Conservation (phyloP, 805 yeast genomes). For the Yamadazyma paraphyllophila region DNA sequence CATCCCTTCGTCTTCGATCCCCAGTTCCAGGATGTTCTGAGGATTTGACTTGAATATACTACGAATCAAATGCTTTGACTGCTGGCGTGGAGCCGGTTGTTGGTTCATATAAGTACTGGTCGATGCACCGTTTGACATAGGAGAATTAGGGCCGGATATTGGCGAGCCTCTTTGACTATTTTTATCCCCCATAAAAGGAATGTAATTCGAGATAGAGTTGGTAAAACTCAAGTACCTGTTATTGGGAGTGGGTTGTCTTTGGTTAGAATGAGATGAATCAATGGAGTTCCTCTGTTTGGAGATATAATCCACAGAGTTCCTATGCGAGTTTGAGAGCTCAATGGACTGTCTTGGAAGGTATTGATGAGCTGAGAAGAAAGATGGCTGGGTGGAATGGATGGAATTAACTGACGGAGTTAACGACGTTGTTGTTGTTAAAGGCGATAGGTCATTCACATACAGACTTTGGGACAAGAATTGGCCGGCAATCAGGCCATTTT, state of each 20-base stretch:
- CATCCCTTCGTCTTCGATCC: neutral
- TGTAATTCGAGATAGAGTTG: conserved; percentile 36
- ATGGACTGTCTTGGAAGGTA: conserved; percentile 36
- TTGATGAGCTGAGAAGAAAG: conserved; percentile 44
- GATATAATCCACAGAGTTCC: conserved; percentile 35
- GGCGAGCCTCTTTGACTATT: conserved; percentile 7
- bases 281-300: conserved; percentile 27
- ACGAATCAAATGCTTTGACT: conserved; percentile 31
- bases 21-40: neutral
- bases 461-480: conserved; percentile 5
- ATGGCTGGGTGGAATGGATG: conserved; percentile 41
- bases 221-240: conserved; percentile 34
- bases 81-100: conserved; percentile 17
- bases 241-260: conserved; percentile 16
- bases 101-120: conserved; percentile 6
- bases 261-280: conserved; percentile 20
- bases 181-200: conserved; percentile 41
- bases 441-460: conserved; percentile 31
- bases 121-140: conserved; percentile 4
- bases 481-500: conserved; percentile 5
- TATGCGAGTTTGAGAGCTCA: conserved; percentile 29
- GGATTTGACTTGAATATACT: conserved; percentile 28
- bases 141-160: conserved; percentile 15
- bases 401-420: conserved; percentile 41
- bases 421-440: conserved; percentile 44